These are phyloP conservation scores for Hyaloscypha hepaticicola DNA, from an alignment of 495 filamentous ascomycete genomes.

Conservation along the genomic window DNA sequence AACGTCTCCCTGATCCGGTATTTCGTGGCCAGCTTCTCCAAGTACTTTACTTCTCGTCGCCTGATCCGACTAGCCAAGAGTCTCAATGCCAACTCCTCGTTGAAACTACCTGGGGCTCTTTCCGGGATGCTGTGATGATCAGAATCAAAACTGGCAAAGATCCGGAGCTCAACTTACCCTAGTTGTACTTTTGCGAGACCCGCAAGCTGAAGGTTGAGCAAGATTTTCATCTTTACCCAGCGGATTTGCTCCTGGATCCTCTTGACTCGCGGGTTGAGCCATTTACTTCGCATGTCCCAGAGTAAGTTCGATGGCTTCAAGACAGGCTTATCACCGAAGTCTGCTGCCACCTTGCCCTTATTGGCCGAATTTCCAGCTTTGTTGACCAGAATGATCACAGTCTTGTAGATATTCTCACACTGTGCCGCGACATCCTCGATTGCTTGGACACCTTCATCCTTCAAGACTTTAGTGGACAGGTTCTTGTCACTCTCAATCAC, in stretches of 20 bases:
- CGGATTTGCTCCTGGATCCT: neutral
- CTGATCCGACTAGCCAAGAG: neutral
- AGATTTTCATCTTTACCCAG: neutral
- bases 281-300: conserved; percentile 26
- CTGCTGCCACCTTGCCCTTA: conserved; percentile 5
- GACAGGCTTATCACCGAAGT: neutral
- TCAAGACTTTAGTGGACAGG: neutral
- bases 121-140: neutral
- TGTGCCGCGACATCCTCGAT: conserved; percentile 24
- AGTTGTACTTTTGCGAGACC: neutral
- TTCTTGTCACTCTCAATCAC: conserved; percentile 12
- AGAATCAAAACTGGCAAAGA: neutral
- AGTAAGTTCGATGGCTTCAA: conserved; percentile 3
- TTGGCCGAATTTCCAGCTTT: conserved; percentile 19
- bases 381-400: conserved; percentile 21
- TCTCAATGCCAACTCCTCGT: neutral
- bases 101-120: neutral
- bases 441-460: conserved; percentile 21
- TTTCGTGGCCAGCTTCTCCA: neutral
- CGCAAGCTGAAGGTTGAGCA: neutral
- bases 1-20: neutral
- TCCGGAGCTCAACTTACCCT: neutral
- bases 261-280: neutral
- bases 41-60: neutral
- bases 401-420: conserved; percentile 28